phyloP scores from a whole-genome alignment of 192 early-diverging fungal genomes.

The Backusella morwellensis region DNA sequence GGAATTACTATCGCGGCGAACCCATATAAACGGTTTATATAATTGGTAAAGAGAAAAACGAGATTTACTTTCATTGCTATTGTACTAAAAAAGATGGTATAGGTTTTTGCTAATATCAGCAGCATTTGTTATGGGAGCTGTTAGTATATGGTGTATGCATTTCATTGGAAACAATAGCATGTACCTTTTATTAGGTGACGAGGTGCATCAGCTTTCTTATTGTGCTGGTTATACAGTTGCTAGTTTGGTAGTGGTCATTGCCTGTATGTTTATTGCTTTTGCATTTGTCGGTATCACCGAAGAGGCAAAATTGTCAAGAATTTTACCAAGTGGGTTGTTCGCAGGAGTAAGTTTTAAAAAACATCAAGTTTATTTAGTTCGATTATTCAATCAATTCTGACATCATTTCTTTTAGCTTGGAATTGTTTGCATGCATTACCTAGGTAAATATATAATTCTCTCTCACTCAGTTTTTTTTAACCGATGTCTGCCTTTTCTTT shows the following conservation, averaged over 20 bases:
- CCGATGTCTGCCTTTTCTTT: background rate
- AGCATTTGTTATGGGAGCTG: slow-evolving; percentile 40
- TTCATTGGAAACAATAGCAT: slow-evolving; percentile 41
- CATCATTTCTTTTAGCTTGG: slow-evolving; percentile 19
- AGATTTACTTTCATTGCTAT: background rate
- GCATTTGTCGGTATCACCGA: slow-evolving; percentile 32
- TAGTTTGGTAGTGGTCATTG: slow-evolving; percentile 31
- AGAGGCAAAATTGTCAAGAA: slow-evolving; percentile 28
- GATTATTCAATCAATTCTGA: background rate
- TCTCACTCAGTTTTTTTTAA: background rate
- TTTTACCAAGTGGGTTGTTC: slow-evolving; percentile 34
- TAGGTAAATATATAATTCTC: slow-evolving; percentile 15
- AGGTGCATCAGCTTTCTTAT: slow-evolving; percentile 28
- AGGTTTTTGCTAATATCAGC: slow-evolving; percentile 35
- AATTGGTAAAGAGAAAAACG: slow-evolving; percentile 24
- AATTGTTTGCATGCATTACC: slow-evolving; percentile 39
- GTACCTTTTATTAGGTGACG: slow-evolving; percentile 9
- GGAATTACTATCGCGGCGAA: slow-evolving; percentile 37
- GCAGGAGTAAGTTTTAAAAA: slow-evolving; percentile 28
- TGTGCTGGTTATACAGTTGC: slow-evolving; percentile 28
- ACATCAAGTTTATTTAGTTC: background rate
- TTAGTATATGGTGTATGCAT: slow-evolving; percentile 45
- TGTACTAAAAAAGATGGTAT: background rate
- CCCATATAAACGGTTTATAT: slow-evolving; percentile 28
- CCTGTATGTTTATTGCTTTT: slow-evolving; percentile 35